Evolutionary conservation across 148 eudicot species (phyloP), one percentile per base, ranked within the genome.

Genomic region (Selenicereus undatus): DNA sequence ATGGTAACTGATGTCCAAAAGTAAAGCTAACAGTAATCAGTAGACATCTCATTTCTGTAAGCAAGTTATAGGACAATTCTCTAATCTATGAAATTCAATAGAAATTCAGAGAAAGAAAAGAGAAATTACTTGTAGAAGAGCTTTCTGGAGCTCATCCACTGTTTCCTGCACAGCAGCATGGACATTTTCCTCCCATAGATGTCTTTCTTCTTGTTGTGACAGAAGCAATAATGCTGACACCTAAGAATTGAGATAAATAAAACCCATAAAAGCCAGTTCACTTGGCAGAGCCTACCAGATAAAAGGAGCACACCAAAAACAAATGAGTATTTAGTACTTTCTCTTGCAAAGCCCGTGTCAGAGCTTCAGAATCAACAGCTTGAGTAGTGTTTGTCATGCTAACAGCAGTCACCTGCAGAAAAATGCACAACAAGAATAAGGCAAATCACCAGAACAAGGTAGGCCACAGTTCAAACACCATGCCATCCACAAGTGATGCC

Each of bases 121-220:
- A 81, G 35, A 70, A n/a, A 70, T 90, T 88, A 93, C 99, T 78
- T 93, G 98, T 62, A 88, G 70, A 80, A 95, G 88, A 79, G 88
- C 88, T 78, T 89, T 93, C 87, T 93, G 97, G 81, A 95, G 97
- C 85, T 93, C 99, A 86, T 92, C 92, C 75, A 89, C 51, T 79
- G 93, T 92, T 82, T 88, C 90, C 88, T 88, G 94, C 82, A 92
- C 88, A 84, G 93, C 88, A 76, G 82, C 84, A 80, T 89, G 88
- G 51, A 91, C 97, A 84, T 92, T 90, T 86, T 86, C 89, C 88
- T 96, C 99, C 71, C 90, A 86, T 71, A 88, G 82, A 86, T 96
- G 90, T 58, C 98, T 89, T 86, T 93, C 99, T 82, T 96, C 98
- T 87, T 96, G 91, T 81, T 93, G 99, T 35, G 96, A 92, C 65